Percentiles rank a stretch among this genome's conserved stretches.
These are phyloP conservation scores for Aspergillus candidus DNA, from an alignment of 2,329 filamentous ascomycete genomes.

Conservation along the genomic window DNA sequence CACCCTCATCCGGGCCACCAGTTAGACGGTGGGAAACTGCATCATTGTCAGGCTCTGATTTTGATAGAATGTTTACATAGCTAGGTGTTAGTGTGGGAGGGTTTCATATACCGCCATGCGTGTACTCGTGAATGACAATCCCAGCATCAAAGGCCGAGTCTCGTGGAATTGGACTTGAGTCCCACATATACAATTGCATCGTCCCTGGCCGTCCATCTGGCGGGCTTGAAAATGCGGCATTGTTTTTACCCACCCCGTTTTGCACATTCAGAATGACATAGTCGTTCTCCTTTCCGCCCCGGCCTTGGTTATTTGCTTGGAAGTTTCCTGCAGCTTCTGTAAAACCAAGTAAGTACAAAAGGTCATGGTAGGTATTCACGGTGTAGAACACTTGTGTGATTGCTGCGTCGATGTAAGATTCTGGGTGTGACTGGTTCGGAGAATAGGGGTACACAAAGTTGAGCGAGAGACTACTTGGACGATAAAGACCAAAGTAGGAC, in stretches of 20 bases:
- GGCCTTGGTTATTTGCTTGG: slow-evolving; percentile 8
- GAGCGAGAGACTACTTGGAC: slow-evolving; percentile 4
- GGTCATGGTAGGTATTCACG: slow-evolving; percentile 15
- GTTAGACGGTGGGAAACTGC: slow-evolving; percentile 13
- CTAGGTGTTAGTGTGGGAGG: too few species aligned
- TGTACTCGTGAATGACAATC: slow-evolving; percentile 15
- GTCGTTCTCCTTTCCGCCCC: slow-evolving; percentile 9
- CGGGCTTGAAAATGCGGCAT: slow-evolving; percentile 12
- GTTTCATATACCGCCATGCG: slow-evolving; percentile 10
- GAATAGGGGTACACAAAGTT: slow-evolving; percentile 10
- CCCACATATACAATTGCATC: slow-evolving; percentile 15
- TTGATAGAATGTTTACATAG: too few species aligned
- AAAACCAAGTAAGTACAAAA: slow-evolving; percentile 12
- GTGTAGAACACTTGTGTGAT: slow-evolving; percentile 15
- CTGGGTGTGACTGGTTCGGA: slow-evolving; percentile 1
- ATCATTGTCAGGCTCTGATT: background rate
- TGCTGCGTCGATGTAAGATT: slow-evolving; percentile 12
- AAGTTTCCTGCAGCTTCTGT: slow-evolving; percentile 13
- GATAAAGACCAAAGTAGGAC: slow-evolving; percentile 7
- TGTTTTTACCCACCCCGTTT: slow-evolving; percentile 12
- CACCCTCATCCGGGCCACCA: slow-evolving; percentile 9
- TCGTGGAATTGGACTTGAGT: background rate
- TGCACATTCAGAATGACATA: slow-evolving; percentile 14
- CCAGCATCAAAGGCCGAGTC: slow-evolving; percentile 11
- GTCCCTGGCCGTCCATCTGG: slow-evolving; percentile 12